phyloP scores from a whole-genome alignment of 2,329 filamentous ascomycete genomes.

The Allantophomopsis cytisporea region DNA sequence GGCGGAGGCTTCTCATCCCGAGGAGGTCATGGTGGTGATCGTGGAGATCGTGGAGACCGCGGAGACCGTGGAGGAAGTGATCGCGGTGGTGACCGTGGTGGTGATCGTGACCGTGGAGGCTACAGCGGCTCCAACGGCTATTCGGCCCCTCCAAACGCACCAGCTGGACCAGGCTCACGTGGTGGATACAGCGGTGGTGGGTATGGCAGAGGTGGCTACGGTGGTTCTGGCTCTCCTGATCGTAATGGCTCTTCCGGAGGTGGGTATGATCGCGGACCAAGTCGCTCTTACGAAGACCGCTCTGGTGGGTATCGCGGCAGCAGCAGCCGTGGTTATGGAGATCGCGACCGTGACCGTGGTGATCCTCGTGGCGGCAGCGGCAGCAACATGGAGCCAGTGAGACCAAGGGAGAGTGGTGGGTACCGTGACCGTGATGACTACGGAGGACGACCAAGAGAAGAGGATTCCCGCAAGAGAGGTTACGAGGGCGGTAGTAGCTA shows the following conservation, averaged over 20 bases:
- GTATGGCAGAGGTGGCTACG: slow-evolving; percentile 17
- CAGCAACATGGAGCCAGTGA: slow-evolving; percentile 76
- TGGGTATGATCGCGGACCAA: slow-evolving; percentile 38
- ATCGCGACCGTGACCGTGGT: slow-evolving; percentile 26
- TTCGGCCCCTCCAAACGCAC: slow-evolving; percentile 39
- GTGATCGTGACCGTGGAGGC: slow-evolving; percentile 7
- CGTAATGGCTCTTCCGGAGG: slow-evolving; percentile 20
- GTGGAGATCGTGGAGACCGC: slow-evolving; percentile 5
- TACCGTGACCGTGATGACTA: slow-evolving; percentile 23
- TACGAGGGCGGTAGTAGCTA: slow-evolving; percentile 37
- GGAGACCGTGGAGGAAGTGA: slow-evolving; percentile 12
- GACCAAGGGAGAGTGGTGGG: slow-evolving; percentile 40
- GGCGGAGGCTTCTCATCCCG: slow-evolving; percentile 14
- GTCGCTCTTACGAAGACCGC: slow-evolving; percentile 48
- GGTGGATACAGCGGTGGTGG: slow-evolving; percentile 35
- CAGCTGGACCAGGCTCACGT: slow-evolving; percentile 41
- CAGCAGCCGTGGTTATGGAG: slow-evolving; percentile 27
- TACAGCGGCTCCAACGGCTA: slow-evolving; percentile 29
- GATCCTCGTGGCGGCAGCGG: slow-evolving; percentile 27
- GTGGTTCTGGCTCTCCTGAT: slow-evolving; percentile 17
- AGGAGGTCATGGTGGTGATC: slow-evolving; percentile 12
- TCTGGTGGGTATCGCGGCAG: slow-evolving; percentile 27
- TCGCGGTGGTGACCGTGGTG: slow-evolving; percentile 6
- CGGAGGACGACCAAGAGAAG: slow-evolving; percentile 34
- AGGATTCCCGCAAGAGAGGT: slow-evolving; percentile 31